A percentile compares a stretch with the other conserved stretches of the same genome.
phyloP scores from a whole-genome alignment of 83 land plant genomes.

The Thuja plicata region DNA sequence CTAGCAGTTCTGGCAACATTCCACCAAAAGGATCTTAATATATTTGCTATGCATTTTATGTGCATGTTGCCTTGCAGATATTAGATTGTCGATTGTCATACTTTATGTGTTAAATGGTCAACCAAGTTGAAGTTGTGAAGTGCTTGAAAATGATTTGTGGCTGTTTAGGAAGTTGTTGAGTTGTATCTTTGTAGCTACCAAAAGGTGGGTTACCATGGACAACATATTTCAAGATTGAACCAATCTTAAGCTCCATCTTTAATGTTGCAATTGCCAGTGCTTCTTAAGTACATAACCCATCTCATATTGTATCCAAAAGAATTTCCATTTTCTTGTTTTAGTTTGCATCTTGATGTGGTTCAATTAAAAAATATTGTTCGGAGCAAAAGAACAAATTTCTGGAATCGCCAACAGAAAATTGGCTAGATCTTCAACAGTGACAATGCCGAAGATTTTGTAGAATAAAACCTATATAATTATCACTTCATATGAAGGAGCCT shows the following conservation, averaged over 20 bases:
- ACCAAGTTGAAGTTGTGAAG: background rate
- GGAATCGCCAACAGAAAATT: background rate
- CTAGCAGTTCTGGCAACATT: background rate
- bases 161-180: background rate
- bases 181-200: background rate
- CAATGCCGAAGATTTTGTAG: background rate
- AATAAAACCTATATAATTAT: background rate
- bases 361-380: background rate
- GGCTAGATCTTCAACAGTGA: background rate
- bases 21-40: background rate
- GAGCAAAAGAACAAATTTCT: background rate
- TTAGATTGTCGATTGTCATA: background rate
- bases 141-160: background rate
- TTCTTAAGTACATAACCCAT: too few species aligned
- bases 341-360: background rate
- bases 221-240: background rate
- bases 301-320: background rate
- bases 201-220: too few species aligned
- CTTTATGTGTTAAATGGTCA: too few species aligned
- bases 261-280: background rate
- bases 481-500: background rate
- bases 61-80: background rate
- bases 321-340: background rate
- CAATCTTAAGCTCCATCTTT: background rate
- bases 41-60: background rate